Base-by-base conservation (phyloP, 257 asterid genomes). In the Plantago elongata region DNA sequence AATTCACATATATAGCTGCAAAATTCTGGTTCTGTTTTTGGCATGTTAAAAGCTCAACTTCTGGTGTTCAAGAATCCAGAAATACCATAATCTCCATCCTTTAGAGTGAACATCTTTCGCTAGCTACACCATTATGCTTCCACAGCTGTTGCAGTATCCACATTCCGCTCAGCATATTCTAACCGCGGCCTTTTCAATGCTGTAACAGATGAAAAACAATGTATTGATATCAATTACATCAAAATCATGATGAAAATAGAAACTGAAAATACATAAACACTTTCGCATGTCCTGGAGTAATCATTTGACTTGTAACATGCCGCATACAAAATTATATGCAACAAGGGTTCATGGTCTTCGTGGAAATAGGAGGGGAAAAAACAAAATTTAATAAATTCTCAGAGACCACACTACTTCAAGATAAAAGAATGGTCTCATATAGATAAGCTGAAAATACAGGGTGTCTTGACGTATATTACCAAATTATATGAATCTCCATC, bases 101-200 rank as follows among this genome's bases (percentile, higher is more conserved):
- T 22, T 22, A 22, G 27, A 22, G 27, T 47, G n/a, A 68, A 37
- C 46, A 62, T 58, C 63, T 61, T 70, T 44, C 47, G 67, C 59
- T 50, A 5, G 7, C 40, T 34, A 34, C 65, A 34, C 37, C 45
- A 13, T 70, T 46, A 75, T 34, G 69, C 71, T 60, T 75, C 81
- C 14, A 51, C 65, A 46, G 54, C 76, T 11, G 62, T 75, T 14
- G 27, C 27, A 22, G 59, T 50, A 14, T 64, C 75, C 44, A 60
- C 59, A 71, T 48, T 77, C 11, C 68, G 9, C 12, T 54, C 43
- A 49, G 64, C 40, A 56, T 60, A 66, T 59, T 77, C 79, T 58
- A 69, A 34, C 59, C 54, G 66, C 6, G 76, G 77, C 9, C 69
- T 54, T 63, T 64, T 79, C 66, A 75, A 49, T 54, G 83, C 87